Base-by-base conservation (phyloP, 441 rosid species). In the Aquilaria agallochum region DNA sequence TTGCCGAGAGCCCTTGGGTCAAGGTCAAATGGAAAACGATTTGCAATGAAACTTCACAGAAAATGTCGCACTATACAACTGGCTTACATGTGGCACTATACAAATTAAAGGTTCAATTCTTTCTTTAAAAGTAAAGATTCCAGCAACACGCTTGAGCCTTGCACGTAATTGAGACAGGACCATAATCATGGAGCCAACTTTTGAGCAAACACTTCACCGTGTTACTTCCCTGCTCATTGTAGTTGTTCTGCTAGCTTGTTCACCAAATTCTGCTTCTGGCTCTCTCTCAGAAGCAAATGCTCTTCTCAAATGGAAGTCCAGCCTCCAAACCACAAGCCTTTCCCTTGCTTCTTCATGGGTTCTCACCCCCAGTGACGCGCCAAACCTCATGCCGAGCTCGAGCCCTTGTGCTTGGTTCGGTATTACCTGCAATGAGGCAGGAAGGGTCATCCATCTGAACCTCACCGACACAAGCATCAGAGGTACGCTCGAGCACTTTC, bases 231-330 rank as follows among this genome's bases (percentile, higher is more conserved):
- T 64, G 2, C 40, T 51, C 31, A 31, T 71, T 0, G 48, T 46
- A 14, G 1, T 20, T 36, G 34, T 34, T 9, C 45, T 52, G 13
- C 7, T 3, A 11, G 31, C 3, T 59, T 58, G 14, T 5, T 36
- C 46, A 5, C 64, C 51, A n/a, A 33, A 50, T 60, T 44, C 51
- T 55, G 49, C 67, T 48, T 33, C 59, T 20, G 51, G 30, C 32
- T 57, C 75, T n/a, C 7, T 46, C 7, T 46, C 56, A 20, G 76
- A 71, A 55, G 77, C 75, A 40, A 0, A 51, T 1, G 82, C 73
- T 53, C 76, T 77, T 34, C 78, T 75, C 40, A 67, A 60, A 67
- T 80, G 82, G 82, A 73, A 68, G 61, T 55, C 71, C 9, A 70
- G 68, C 67, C 63, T 80, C 42, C 11, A 56, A 4, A 70, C 53